Evolutionary conservation across 345 rosid genomes (phyloP).

Genomic region (Arabidopsis thaliana): DNA sequence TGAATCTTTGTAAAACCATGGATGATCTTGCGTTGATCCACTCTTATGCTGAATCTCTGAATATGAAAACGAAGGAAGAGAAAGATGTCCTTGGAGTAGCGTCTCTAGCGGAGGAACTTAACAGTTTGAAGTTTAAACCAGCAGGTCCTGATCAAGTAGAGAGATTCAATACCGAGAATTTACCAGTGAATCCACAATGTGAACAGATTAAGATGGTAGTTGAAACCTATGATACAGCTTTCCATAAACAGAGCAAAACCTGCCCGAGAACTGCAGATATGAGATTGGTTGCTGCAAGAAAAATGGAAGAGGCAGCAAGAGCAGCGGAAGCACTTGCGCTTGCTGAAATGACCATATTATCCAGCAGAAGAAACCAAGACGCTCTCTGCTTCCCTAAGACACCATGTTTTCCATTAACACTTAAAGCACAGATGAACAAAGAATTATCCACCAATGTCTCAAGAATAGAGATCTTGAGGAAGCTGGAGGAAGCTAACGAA

Average conservation of each 20-base stretch:
- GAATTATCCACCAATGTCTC: conserved; percentile 29
- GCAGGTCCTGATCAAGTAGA: conserved; percentile 20
- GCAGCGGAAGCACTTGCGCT: conserved; percentile 90
- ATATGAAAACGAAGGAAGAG: conserved; percentile 70
- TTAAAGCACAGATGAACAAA: conserved; percentile 36
- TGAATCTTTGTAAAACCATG: conserved; percentile 83
- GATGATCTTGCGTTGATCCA: conserved; percentile 77
- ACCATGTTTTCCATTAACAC: conserved; percentile 48
- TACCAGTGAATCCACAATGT: conserved; percentile 4
- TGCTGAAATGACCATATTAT: conserved; percentile 60
- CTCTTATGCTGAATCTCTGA: conserved; percentile 69
- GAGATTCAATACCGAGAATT: conserved; percentile 4
- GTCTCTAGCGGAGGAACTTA: conserved; percentile 62
- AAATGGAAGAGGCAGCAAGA: conserved; percentile 94
- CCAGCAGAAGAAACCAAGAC: conserved; percentile 40
- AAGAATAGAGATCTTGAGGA: conserved; percentile 57
- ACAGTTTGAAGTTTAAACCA: conserved; percentile 52
- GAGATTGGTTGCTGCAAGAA: conserved; percentile 83
- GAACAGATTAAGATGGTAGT: conserved; percentile 54
- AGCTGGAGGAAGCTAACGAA: conserved; percentile 78
- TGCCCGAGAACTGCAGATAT: conserved; percentile 66
- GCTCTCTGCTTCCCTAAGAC: conserved; percentile 55
- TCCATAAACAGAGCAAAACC: conserved; percentile 46
- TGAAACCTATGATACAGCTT: conserved; percentile 46
- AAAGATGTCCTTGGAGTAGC: conserved; percentile 57